Percentiles rank a stretch among this genome's conserved stretches.
Conservation (phyloP, 1,139 yeast species). For the Suhomyces terraborum region DNA sequence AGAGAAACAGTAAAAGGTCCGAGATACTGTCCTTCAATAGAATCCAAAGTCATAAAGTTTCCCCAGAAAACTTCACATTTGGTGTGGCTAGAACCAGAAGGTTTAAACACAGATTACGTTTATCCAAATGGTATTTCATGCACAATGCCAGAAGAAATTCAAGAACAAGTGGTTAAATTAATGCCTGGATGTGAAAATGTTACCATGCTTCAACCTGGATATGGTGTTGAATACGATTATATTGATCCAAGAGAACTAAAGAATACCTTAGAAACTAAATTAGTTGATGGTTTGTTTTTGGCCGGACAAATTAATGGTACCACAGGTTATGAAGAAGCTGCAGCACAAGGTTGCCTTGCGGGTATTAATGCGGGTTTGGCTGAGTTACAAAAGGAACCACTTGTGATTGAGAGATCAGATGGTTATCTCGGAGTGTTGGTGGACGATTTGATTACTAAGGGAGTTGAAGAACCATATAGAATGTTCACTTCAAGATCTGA, state of each 20-base stretch:
- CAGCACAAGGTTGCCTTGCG: slow-evolving; percentile 93
- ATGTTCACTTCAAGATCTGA: slow-evolving; percentile 98
- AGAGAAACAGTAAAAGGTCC: slow-evolving; percentile 96
- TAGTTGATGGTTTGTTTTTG: slow-evolving; percentile 73
- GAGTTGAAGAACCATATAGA: slow-evolving; percentile 95
- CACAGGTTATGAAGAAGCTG: slow-evolving; percentile 98
- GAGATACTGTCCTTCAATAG: slow-evolving; percentile 95
- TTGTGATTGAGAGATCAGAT: slow-evolving; percentile 70
- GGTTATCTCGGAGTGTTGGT: slow-evolving; percentile 91
- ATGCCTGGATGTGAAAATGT: slow-evolving; percentile 92
- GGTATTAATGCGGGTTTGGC: slow-evolving; percentile 88
- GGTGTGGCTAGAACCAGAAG: slow-evolving; percentile 97
- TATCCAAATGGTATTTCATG: slow-evolving; percentile 97
- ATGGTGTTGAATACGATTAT: slow-evolving; percentile 97
- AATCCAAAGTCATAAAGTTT: slow-evolving; percentile 82
- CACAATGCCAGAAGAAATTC: slow-evolving; percentile 95
- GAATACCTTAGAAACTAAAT: slow-evolving; percentile 78
- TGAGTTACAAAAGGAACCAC: slow-evolving; percentile 40
- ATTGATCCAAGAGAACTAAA: slow-evolving; percentile 89
- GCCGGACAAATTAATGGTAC: slow-evolving; percentile 99
- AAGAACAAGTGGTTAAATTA: slow-evolving; percentile 66
- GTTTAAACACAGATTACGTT: slow-evolving; percentile 76
- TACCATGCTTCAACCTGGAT: slow-evolving; percentile 88
- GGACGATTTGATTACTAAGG: slow-evolving; percentile 92
- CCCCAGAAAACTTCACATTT: slow-evolving; percentile 73